These are phyloP conservation scores for Solanum pennellii DNA, from an alignment of 257 asterid genomes.

Conservation along the genomic window DNA sequence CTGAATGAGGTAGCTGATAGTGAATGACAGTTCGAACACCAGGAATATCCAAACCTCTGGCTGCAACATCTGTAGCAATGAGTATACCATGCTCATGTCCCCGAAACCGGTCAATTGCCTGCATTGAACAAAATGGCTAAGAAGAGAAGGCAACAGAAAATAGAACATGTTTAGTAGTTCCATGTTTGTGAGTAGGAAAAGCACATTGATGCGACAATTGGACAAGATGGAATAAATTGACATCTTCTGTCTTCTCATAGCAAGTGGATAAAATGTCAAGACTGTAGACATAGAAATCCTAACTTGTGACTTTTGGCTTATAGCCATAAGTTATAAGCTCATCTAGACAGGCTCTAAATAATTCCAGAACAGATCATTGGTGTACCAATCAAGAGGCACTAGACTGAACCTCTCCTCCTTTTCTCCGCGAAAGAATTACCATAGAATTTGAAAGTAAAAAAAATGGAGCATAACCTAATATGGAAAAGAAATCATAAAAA, in stretches of 20 bases:
- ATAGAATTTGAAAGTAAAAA: background rate
- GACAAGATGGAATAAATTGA: background rate
- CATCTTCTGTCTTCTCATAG: background rate
- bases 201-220: background rate
- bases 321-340: background rate
- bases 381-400: background rate
- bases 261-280: background rate
- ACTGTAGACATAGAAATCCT: background rate
- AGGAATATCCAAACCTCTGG: conserved; percentile 88
- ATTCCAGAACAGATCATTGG: background rate
- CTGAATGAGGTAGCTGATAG: conserved; percentile 96
- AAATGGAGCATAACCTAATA: background rate
- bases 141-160: conserved; percentile 4
- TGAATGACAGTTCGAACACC: conserved; percentile 93
- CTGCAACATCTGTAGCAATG: conserved; percentile 93
- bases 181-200: background rate
- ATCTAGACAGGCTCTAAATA: background rate
- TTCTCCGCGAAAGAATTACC: background rate
- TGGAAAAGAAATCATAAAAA: background rate
- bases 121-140: conserved; percentile 12
- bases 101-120: conserved; percentile 93
- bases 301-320: background rate
- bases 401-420: background rate
- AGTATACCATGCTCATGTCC: conserved; percentile 68
- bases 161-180: background rate